A percentile compares a stretch with the other conserved stretches of the same genome.
Conservation (phyloP, 495 filamentous ascomycete genomes). For the Penicillium fimorum region DNA sequence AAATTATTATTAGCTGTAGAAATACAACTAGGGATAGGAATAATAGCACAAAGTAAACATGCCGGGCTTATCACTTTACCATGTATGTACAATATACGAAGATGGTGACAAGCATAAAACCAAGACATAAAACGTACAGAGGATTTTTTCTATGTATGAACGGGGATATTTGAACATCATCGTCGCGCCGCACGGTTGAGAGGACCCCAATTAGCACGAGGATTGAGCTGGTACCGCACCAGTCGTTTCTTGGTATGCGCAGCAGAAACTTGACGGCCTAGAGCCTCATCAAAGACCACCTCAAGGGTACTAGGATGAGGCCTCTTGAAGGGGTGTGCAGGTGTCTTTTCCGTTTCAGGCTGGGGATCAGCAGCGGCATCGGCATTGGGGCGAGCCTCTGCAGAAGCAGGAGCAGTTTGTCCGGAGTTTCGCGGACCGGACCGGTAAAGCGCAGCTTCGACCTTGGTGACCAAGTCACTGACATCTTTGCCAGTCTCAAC, state of each 20-base stretch:
- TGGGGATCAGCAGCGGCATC: constrained; percentile 8
- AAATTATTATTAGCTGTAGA: no score
- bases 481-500: constrained; percentile 37
- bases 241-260: constrained; percentile 51
- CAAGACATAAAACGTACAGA: neutral
- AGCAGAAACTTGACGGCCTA: constrained; percentile 63
- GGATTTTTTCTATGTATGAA: neutral
- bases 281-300: constrained; percentile 77
- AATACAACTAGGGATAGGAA: no score
- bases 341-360: constrained; percentile 17
- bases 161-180: constrained; percentile 5
- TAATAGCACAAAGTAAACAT: no score
- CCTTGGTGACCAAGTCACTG: constrained; percentile 39
- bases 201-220: constrained; percentile 88
- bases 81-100: neutral
- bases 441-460: constrained; percentile 49
- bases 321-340: constrained; percentile 6
- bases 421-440: constrained; percentile 26
- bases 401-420: constrained; percentile 17
- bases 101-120: neutral
- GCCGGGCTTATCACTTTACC: no score
- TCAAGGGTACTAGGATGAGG: constrained; percentile 45
- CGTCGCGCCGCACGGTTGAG: constrained; percentile 62
- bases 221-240: constrained; percentile 84
- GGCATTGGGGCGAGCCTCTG: constrained; percentile 5